Percentiles rank a stretch among this genome's conserved stretches.
phyloP scores from a whole-genome alignment of 371 early-diverging fungal species.

The Syncephalastrum sp. region DNA sequence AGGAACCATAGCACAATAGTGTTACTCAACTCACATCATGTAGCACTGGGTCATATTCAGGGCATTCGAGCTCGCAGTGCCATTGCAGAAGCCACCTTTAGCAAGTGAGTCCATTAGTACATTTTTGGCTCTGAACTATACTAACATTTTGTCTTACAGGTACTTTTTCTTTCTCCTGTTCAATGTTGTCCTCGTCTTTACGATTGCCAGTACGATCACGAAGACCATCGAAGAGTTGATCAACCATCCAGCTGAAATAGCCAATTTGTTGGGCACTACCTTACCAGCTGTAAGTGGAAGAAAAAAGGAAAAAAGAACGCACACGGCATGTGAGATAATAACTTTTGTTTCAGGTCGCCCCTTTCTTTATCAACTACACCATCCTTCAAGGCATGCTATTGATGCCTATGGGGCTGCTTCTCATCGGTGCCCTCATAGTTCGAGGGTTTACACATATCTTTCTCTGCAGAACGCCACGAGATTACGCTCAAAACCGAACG shows the following conservation, averaged over 20 bases:
- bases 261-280: constrained; percentile 57
- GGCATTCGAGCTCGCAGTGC: constrained; percentile 43
- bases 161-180: constrained; percentile 88
- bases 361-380: constrained; percentile 81
- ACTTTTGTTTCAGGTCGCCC: constrained; percentile 47
- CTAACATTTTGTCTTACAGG: constrained; percentile 27
- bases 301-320: neutral
- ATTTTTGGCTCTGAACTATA: neutral
- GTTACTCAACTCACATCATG: neutral
- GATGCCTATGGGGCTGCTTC: constrained; percentile 68
- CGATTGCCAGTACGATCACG: constrained; percentile 71
- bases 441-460: constrained; percentile 43
- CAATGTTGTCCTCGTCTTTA: constrained; percentile 85
- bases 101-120: constrained; percentile 30
- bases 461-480: constrained; percentile 70
- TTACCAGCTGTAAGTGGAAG: constrained; percentile 46
- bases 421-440: constrained; percentile 49
- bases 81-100: constrained; percentile 45
- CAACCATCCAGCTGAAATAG: constrained; percentile 55
- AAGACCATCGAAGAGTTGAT: constrained; percentile 44
- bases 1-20: too few species aligned
- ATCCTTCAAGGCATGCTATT: constrained; percentile 65
- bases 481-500: constrained; percentile 59
- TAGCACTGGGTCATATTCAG: constrained; percentile 42
- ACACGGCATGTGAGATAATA: neutral